Evolutionary conservation across 192 early-diverging fungal genomes (phyloP), one percentile per base, ranked within the genome.

Genomic region (Endogone sp.): DNA sequence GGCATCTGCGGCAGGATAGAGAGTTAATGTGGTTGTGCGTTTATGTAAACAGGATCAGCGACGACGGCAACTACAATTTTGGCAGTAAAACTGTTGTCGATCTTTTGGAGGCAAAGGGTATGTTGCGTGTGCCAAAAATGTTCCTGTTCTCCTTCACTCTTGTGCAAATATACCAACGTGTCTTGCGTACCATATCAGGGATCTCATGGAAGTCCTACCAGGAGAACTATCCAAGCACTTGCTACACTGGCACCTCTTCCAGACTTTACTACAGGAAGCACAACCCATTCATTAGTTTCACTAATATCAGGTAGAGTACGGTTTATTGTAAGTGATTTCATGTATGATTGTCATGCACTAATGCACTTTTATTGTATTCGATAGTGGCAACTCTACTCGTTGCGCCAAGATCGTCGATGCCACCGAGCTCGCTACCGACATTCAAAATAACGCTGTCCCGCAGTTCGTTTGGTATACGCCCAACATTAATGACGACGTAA

Each of bases 161-260:
- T n/a, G n/a, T n/a, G n/a, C n/a, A n/a, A n/a, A n/a, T n/a, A n/a
- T n/a, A n/a, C n/a, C n/a, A n/a, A n/a, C n/a, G n/a, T n/a, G n/a
- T n/a, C n/a, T n/a, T n/a, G n/a, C n/a, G n/a, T n/a, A n/a, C n/a
- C n/a, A n/a, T n/a, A n/a, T n/a, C n/a, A 13, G 37, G 37, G 6
- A 69, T 87, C 56, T 71, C 85, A 26, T 91, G 90, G 90, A 87
- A 82, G 63, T 66, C 77, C 24, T 91, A 91, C 78, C 74, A 82
- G 23, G 86, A 91, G 66, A 70, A 76, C 65, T 87, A 87, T 69
- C 87, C 87, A 11, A 83, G 83, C 64, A 82, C 75, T 62, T 83
- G 80, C 29, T 30, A 63, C 25, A 68, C 60, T 29, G 58, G 20
- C 22, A 54, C 75, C 56, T 63, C 22, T 24, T 60, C 66, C 31